Base-by-base conservation (phyloP, 331 rosid species). In the Rhamnella rubrinervis region DNA sequence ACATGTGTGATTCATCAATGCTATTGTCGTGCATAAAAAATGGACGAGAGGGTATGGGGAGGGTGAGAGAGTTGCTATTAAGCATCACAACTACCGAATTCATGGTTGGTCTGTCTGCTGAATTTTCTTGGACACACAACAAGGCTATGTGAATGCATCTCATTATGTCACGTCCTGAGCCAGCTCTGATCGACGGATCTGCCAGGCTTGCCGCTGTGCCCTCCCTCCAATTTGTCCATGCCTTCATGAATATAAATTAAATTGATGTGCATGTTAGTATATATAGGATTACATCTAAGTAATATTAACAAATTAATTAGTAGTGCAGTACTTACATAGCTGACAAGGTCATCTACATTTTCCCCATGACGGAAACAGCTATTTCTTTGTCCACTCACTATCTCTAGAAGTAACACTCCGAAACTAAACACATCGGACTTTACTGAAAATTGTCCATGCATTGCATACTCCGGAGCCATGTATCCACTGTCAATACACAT, bases 201-300 rank as follows among this genome's bases (percentile, higher is more conserved):
- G 50, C 38, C 16, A 71, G 2, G 61, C 18, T 59, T 14, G 18
- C n/a, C 9, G 19, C 13, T 21, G 75, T 71, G 6, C 68, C 75
- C 23, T 71, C 68, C 38, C 38, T 59, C 75, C 75, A 71, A 18
- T 37, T 71, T 61, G 15, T 71, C 74, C 74, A 70, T 21, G 57
- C 66, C 74, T 59, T 28, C 18, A 31, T 31, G 16, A 11, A 49
- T 49, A 11, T 47, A 47, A 1, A 47, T 47, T 16, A 10, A 19
- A 55, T 15, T 15, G 0, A n/a, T n/a, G 8, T 16, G 4, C 14
- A 8, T n/a, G 23, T n/a, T 6, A 8, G 17, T 17, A 17, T 2
- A 55, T 55, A 47, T n/a, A 13, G 25, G 9, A 55, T n/a, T 17
- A 13, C 7, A 15, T n/a, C n/a, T n/a, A 20, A 14, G 59, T 16